Evolutionary conservation across 495 filamentous ascomycete species (phyloP).

Genomic region (Penicillium psychrofluorescens): DNA sequence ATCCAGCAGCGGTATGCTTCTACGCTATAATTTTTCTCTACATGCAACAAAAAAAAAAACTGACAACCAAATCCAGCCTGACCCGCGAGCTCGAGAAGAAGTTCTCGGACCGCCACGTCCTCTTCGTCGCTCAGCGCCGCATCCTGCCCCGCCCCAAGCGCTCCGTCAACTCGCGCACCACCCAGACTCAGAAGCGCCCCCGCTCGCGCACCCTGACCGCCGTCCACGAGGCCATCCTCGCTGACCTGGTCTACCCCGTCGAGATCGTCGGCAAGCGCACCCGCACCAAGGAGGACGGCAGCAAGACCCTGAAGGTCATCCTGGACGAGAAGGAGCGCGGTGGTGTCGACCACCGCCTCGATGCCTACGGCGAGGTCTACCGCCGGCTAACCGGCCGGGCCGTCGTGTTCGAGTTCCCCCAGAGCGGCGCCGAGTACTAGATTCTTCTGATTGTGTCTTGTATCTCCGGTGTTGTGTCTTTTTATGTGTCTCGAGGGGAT

Average conservation of each 20-base stretch:
- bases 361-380: constrained; percentile 99
- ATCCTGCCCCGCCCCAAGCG: constrained; percentile 98
- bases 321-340: constrained; percentile 99
- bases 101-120: constrained; percentile 99
- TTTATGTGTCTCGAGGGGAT: no score
- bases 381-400: constrained; percentile 86
- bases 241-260: constrained; percentile 96
- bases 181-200: constrained; percentile 94
- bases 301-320: constrained; percentile 95
- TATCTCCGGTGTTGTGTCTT: no score
- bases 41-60: constrained; percentile 3
- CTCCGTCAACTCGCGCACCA: constrained; percentile 85
- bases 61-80: constrained; percentile 49
- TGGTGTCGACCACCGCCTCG: constrained; percentile 95
- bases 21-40: neutral
- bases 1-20: constrained; percentile 89
- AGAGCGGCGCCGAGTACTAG: constrained; percentile 79
- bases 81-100: constrained; percentile 99
- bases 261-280: constrained; percentile 99
- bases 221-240: constrained; percentile 94
- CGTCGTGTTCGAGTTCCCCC: constrained; percentile 96
- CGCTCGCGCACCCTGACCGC: constrained; percentile 94
- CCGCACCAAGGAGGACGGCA: constrained; percentile 93
- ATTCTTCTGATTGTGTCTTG: constrained; percentile 10
- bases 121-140: constrained; percentile 96